phyloP scores from a whole-genome alignment of 2,329 filamentous ascomycete species.

The Falciphora oryzae region DNA sequence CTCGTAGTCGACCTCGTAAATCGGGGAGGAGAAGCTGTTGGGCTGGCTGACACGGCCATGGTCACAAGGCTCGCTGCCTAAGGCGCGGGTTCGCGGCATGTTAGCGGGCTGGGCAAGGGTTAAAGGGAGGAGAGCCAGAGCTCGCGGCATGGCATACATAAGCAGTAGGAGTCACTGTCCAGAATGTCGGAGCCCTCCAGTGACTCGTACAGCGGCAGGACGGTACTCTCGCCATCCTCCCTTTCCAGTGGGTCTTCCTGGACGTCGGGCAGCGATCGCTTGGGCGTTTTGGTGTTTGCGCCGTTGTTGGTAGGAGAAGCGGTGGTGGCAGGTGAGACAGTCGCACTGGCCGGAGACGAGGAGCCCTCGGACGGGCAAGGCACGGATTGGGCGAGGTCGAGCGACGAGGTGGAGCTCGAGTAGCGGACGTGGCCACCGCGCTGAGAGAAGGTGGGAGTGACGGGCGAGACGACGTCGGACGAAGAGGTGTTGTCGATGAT shows the following conservation, averaged over 20 bases:
- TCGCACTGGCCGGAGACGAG: conserved; percentile 39
- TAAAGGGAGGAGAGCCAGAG: conserved; percentile 5
- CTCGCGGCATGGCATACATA: conserved; percentile 59
- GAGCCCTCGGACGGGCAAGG: conserved; percentile 37
- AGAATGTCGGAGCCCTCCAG: conserved; percentile 31
- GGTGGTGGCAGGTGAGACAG: conserved; percentile 2
- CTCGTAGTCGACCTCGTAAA: conserved; percentile 56
- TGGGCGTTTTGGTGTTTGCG: conserved; percentile 40
- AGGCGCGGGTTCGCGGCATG: conserved; percentile 11
- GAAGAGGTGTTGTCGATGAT: conserved; percentile 51
- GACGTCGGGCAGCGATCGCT: conserved; percentile 70
- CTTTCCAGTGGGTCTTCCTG: conserved; percentile 75
- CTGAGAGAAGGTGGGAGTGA: conserved; percentile 62
- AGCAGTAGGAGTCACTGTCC: conserved; percentile 54
- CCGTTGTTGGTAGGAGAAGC: conserved; percentile 21
- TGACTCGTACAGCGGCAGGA: conserved; percentile 27
- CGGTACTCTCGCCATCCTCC: conserved; percentile 51
- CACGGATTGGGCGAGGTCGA: conserved; percentile 45
- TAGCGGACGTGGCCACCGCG: conserved; percentile 48
- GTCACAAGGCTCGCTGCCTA: conserved; percentile 58
- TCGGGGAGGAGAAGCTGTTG: conserved; percentile 32
- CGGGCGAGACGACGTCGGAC: conserved; percentile 61
- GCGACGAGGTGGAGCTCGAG: conserved; percentile 71
- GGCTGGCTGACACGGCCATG: conserved; percentile 44
- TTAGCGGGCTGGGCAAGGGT: conserved; percentile 5